Evolutionary conservation across 768 basidiomycete genomes (phyloP).

Genomic region (Rhizopogon roseolus): DNA sequence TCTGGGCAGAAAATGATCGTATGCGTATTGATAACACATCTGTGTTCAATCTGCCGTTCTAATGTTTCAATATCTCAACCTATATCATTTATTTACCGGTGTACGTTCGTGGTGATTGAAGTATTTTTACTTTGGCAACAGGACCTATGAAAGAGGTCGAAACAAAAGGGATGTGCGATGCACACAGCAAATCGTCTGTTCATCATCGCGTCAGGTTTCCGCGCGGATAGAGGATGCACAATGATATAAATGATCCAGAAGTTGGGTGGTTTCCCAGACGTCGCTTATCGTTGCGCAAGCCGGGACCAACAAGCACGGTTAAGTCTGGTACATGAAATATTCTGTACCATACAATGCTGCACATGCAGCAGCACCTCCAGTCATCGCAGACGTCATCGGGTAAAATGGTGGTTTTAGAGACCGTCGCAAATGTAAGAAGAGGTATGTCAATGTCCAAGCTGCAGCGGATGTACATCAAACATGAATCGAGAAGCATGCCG

Average conservation of each 20-base stretch:
- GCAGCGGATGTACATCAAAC: background rate
- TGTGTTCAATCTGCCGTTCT: too few species aligned
- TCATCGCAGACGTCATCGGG: slow-evolving; percentile 29
- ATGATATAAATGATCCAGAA: too few species aligned
- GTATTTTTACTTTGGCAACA: too few species aligned
- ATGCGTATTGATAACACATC: background rate
- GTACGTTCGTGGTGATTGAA: background rate
- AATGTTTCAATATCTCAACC: background rate
- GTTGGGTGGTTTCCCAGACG: too few species aligned
- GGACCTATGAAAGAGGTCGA: too few species aligned
- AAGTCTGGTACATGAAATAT: slow-evolving; percentile 22
- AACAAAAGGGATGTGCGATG: too few species aligned
- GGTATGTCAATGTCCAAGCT: slow-evolving; percentile 46
- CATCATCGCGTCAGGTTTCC: too few species aligned
- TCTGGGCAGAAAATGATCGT: slow-evolving; percentile 3
- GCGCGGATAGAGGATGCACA: too few species aligned
- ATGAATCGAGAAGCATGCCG: background rate
- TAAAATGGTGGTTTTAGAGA: slow-evolving; percentile 28
- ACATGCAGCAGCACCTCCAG: slow-evolving; percentile 23
- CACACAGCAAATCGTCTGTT: too few species aligned
- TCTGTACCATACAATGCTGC: slow-evolving; percentile 23
- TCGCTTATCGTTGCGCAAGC: too few species aligned
- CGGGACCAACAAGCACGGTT: background rate
- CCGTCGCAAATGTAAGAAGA: slow-evolving; percentile 33
- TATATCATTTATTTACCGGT: background rate